These are phyloP conservation scores for Phytophthora hibernalis DNA, from an alignment of 352 stramenopile species.

Conservation along the genomic window DNA sequence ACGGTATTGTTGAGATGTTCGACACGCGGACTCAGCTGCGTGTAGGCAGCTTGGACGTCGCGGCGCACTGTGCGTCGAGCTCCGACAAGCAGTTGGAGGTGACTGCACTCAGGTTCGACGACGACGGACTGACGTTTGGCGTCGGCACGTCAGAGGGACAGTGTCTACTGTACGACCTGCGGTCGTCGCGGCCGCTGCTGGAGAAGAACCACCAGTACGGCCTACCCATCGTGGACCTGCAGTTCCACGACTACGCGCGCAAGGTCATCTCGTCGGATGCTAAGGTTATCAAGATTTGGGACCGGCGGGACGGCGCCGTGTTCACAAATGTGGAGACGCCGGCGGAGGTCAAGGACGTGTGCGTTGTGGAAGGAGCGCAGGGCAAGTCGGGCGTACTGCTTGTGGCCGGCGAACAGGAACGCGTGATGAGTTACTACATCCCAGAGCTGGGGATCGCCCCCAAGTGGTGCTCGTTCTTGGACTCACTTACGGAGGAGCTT, in stretches of 20 bases:
- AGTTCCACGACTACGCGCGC: slow-evolving; percentile 91
- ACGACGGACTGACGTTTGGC: slow-evolving; percentile 94
- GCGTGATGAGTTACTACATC: slow-evolving; percentile 99
- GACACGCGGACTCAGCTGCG: slow-evolving; percentile 89
- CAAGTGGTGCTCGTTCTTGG: slow-evolving; percentile 99
- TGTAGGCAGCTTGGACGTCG: slow-evolving; percentile 74
- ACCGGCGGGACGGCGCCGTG: slow-evolving; percentile 88
- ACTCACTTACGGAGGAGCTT: slow-evolving; percentile 99
- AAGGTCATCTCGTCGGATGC: slow-evolving; percentile 96
- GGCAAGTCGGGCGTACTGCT: slow-evolving; percentile 96
- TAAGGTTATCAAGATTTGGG: slow-evolving; percentile 99
- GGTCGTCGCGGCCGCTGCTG: slow-evolving; percentile 93
- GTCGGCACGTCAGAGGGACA: slow-evolving; percentile 95
- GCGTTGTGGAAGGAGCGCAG: slow-evolving; percentile 91
- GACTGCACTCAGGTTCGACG: slow-evolving; percentile 95
- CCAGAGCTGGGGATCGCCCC: slow-evolving; percentile 97
- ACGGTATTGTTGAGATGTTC: slow-evolving; percentile 96
- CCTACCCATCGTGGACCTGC: slow-evolving; percentile 94
- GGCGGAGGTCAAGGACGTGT: slow-evolving; percentile 96
- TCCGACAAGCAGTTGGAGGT: slow-evolving; percentile 76
- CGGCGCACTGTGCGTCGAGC: slow-evolving; percentile 34
- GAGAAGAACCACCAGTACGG: slow-evolving; percentile 98
- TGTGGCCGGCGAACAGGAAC: slow-evolving; percentile 96
- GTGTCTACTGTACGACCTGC: slow-evolving; percentile 97
- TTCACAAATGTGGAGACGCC: slow-evolving; percentile 98